Percentiles rank a stretch among this genome's conserved stretches.
Conservation (phyloP, 805 yeast species). For the Blastobotrys chiropterorum region DNA sequence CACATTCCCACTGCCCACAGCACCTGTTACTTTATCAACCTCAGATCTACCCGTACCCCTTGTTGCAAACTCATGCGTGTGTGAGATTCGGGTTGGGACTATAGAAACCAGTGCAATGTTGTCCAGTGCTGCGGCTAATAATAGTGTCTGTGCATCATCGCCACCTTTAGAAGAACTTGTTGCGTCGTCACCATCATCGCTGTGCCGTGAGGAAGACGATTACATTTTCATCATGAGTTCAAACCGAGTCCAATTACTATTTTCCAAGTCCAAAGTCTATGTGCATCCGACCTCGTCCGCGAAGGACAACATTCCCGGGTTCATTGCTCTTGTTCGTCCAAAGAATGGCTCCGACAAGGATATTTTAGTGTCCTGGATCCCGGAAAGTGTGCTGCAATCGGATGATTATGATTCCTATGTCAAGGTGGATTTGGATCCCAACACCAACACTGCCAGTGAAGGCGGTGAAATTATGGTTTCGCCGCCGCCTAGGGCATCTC, state of each 20-base stretch:
- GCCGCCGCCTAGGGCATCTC: conserved; percentile 47
- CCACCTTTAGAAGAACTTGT: no score
- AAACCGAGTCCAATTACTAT: conserved; percentile 29
- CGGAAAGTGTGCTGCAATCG: conserved; percentile 40
- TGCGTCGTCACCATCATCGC: no score
- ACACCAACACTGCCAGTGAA: conserved; percentile 1
- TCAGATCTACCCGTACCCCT: no score
- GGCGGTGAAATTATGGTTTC: conserved; percentile 35
- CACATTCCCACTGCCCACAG: no score
- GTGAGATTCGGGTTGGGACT: no score
- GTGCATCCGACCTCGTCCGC: conserved; percentile 75
- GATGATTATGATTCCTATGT: conserved; percentile 44
- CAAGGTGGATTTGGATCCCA: conserved; percentile 42
- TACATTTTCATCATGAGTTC: background rate
- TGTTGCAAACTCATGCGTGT: no score
- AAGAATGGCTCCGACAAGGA: conserved; percentile 46
- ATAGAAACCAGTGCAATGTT: no score
- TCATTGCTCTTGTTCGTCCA: conserved; percentile 57
- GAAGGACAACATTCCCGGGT: conserved; percentile 76
- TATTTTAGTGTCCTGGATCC: conserved; percentile 59
- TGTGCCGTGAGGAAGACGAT: background rate
- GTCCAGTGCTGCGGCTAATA: no score
- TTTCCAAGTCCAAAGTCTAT: conserved; percentile 49
- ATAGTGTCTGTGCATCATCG: no score
- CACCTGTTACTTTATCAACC: no score